These are phyloP conservation scores for Alternaria sp. DNA, from an alignment of 2,329 filamentous ascomycete genomes.

Conservation along the genomic window DNA sequence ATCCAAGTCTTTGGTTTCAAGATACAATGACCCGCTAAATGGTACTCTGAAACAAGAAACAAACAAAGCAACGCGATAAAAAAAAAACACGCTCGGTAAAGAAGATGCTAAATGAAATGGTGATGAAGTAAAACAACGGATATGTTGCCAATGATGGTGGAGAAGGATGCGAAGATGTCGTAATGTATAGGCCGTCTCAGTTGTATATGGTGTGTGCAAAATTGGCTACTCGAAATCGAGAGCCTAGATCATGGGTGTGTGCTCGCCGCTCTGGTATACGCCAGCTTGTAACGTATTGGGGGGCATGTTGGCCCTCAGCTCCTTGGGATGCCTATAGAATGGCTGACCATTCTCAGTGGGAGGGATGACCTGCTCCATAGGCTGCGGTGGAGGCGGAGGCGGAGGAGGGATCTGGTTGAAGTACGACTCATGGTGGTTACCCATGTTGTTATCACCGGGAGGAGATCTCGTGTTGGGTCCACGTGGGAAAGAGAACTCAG, in stretches of 20 bases:
- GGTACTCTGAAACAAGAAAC: conserved; percentile 20
- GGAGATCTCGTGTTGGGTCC: conserved; percentile 39
- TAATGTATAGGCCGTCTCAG: conserved; percentile 40
- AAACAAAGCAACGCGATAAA: conserved; percentile 27
- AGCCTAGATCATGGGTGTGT: conserved; percentile 47
- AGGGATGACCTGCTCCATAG: conserved; percentile 53
- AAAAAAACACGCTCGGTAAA: conserved; percentile 32
- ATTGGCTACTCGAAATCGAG: neutral
- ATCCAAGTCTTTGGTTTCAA: conserved; percentile 7
- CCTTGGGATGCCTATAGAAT: conserved; percentile 54
- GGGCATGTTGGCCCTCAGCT: conserved; percentile 61
- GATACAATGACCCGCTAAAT: conserved; percentile 30
- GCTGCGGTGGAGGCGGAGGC: conserved; percentile 49
- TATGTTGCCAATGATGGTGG: conserved; percentile 28
- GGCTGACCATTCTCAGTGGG: conserved; percentile 40
- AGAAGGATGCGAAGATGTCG: conserved; percentile 35
- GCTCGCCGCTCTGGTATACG: conserved; percentile 46
- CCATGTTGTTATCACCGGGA: conserved; percentile 25
- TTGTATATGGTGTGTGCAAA: conserved; percentile 14
- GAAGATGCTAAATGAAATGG: conserved; percentile 17
- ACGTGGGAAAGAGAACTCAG: conserved; percentile 44
- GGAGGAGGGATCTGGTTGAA: conserved; percentile 46
- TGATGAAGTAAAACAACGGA: conserved; percentile 6
- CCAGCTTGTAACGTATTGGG: conserved; percentile 56
- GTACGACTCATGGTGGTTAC: conserved; percentile 34